A percentile compares a stretch with the other conserved stretches of the same genome.
These are phyloP conservation scores for Emmonsiellopsis sp. DNA, from an alignment of 2,329 filamentous ascomycete genomes.

Conservation along the genomic window DNA sequence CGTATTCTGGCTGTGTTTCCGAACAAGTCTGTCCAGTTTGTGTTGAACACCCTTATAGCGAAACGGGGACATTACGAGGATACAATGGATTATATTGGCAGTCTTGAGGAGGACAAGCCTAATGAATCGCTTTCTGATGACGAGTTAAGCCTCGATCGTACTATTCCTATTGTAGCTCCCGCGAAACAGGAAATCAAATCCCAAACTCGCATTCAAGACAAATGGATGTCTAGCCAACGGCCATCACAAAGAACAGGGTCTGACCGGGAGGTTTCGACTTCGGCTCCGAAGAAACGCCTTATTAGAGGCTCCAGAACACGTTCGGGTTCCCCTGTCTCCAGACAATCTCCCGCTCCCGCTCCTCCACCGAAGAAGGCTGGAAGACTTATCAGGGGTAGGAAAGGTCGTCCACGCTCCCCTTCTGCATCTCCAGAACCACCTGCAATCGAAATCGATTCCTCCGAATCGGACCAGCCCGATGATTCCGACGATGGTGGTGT, in stretches of 20 bases:
- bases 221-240: constrained; percentile 45
- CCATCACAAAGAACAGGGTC: constrained; percentile 15
- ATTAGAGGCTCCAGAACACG: constrained; percentile 29
- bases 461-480: constrained; percentile 28
- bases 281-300: constrained; percentile 28
- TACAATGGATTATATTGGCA: constrained; percentile 41
- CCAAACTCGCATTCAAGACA: constrained; percentile 50
- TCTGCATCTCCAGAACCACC: constrained; percentile 26
- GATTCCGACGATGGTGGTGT: constrained; percentile 32
- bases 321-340: constrained; percentile 17
- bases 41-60: constrained; percentile 42
- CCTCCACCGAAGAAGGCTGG: constrained; percentile 19
- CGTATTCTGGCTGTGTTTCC: constrained; percentile 44
- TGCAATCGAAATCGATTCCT: constrained; percentile 37
- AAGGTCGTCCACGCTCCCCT: constrained; percentile 23
- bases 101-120: constrained; percentile 25
- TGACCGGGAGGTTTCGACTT: constrained; percentile 18
- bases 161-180: constrained; percentile 13
- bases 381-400: constrained; percentile 44
- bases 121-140: constrained; percentile 33
- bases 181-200: constrained; percentile 48
- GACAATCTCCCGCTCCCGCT: constrained; percentile 14
- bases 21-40: constrained; percentile 36
- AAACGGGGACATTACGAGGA: constrained; percentile 47
- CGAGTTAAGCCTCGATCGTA: constrained; percentile 25